Evolutionary conservation across 2,329 filamentous ascomycete genomes (phyloP), one percentile per base, ranked within the genome.

Genomic region (Clarireedia homoeocarpa): DNA sequence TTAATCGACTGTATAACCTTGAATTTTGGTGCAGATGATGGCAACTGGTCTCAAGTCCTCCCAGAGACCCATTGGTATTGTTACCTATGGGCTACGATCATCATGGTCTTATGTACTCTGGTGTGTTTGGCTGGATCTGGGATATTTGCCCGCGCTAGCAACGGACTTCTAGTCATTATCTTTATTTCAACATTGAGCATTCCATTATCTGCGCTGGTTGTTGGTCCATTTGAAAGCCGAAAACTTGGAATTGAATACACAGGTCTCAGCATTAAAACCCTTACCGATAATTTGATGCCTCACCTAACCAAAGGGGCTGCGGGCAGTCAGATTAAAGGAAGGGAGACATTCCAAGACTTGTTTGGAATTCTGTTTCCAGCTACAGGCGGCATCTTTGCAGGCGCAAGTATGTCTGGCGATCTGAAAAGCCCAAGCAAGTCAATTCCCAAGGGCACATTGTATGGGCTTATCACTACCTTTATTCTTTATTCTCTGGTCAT

Each of bases 341-440:
- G 81, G 44, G 83, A 85, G 59, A 91, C 78, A 14, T 95, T 91
- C 62, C 86, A 91, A 59, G 83, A 89, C 62, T 74, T 95, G 7
- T 95, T 95, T 72, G 91, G 89, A 2, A 90, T 95, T 59, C 73
- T 95, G 1, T 95, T 94, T 64, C 89, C 89, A 38, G 77, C 77
- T 23, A 81, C 78, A 1, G 79, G 74, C 2, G 78, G 79, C 24
- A 83, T 81, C 59, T 80, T 82, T 68, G 78, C 83, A 58, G 91
- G 91, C 17, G 90, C 90, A 6, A 92, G 88, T 63, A 95, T 95
- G 90, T 95, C 89, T 6, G 90, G 90, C 17, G 89, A 95, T 67
- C 71, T 95, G 50, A 86, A 81, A 59, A 85, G 90, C 60, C 90
- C 90, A 0, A 92, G 88, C 75, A 89, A 85, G 69, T 82, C 89